phyloP scores from a whole-genome alignment of 768 basidiomycete genomes.

The Paxillus involutus region DNA sequence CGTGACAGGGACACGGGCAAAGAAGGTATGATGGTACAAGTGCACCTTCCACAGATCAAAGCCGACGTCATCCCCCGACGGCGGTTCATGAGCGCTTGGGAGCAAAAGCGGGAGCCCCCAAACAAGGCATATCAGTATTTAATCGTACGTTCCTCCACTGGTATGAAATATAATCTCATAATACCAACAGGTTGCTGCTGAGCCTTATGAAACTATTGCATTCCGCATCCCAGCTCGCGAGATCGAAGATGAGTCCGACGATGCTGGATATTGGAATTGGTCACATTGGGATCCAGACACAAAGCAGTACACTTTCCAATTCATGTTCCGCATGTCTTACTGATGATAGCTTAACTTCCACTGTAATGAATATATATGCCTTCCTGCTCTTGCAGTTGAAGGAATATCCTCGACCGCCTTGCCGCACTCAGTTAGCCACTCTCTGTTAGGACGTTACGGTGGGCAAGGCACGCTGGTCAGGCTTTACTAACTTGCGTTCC shows the following conservation, averaged over 20 bases:
- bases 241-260: conserved; percentile 92
- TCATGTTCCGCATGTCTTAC: conserved; percentile 77
- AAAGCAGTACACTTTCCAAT: conserved; percentile 97
- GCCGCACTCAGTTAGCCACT: neutral
- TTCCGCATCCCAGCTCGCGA: conserved; percentile 97
- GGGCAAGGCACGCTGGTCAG: conserved; percentile 1
- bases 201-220: conserved; percentile 99
- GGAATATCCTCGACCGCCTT: neutral
- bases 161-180: conserved; percentile 28
- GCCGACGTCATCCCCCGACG: conserved; percentile 78
- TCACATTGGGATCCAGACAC: conserved; percentile 99
- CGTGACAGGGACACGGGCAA: conserved; percentile 87
- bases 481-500: too few relatives aligned
- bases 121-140: conserved; percentile 98
- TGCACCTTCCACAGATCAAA: conserved; percentile 94
- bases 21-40: conserved; percentile 97
- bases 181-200: conserved; percentile 84
- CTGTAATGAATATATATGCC: conserved; percentile 2
- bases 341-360: conserved; percentile 20
- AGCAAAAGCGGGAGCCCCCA: conserved; percentile 92
- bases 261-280: conserved; percentile 94
- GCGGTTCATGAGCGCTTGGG: conserved; percentile 97
- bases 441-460: neutral
- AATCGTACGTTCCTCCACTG: conserved; percentile 61
- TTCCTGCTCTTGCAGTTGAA: neutral